Evolutionary conservation across 129 eudicot genomes (phyloP), one percentile per base, ranked within the genome.

Genomic region (Flaveria bidentis): DNA sequence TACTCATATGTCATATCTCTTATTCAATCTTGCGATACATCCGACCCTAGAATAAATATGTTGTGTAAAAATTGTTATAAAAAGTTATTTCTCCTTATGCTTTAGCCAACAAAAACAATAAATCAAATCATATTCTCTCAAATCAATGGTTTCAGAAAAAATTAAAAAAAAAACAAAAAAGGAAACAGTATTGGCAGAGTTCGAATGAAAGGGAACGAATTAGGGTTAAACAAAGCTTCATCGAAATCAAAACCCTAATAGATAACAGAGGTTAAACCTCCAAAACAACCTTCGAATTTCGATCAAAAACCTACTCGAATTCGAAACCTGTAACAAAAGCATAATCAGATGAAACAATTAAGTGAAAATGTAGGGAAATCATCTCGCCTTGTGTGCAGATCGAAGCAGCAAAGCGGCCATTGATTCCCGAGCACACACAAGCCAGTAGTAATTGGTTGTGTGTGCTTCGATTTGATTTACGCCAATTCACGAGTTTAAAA

Each of bases 381-480:
- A 75, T 57, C 9, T 82, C 73, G 83, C 88, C 62, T 78, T 71
- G 17, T 49, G 76, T 84, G 86, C 84, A 76, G 18, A 75, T 51
- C 61, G 23, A 66, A 72, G 84, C 88, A 87, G 75, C n/a, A 84
- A 87, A 84, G 91, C 88, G 73, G 82, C 86, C 76, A 78, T 75
- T 76, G 85, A 79, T 45, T 72, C 91, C 91, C 87, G 17, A 69
- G 55, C 83, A 80, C 75, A 62, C 51, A 80, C 79, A 80, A 14
- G 50, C 44, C 44, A 80, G 83, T 80, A 80, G 83, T 80, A 80
- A 52, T 41, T 7, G 28, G 70, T 20, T 55, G 83, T 80, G 51
- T 62, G 74, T 73, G 79, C 52, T 12, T 63, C 11, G 2, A 17
- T 17, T 83, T 79, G 58, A 86, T 86, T 4, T 87, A 46, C 84